A percentile compares a stretch with the other conserved stretches of the same genome.
Conservation (phyloP, 495 filamentous ascomycete genomes). For the Hyaloscypha finlandica region DNA sequence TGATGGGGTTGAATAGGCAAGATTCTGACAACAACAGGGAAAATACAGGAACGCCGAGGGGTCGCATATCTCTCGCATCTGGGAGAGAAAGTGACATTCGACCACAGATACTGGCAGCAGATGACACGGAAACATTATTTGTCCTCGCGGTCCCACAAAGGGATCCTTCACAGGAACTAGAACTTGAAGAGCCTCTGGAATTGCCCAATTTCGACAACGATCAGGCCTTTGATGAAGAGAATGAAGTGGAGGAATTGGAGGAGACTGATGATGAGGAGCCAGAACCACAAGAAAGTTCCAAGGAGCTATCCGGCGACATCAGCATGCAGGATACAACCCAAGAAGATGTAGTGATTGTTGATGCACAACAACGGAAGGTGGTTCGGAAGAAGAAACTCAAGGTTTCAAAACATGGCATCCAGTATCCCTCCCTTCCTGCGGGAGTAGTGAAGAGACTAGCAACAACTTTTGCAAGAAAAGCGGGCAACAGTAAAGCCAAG, state of each 20-base stretch:
- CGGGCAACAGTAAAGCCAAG: slow-evolving; percentile 61
- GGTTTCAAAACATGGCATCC: slow-evolving; percentile 71
- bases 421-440: slow-evolving; percentile 71
- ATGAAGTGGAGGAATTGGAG: slow-evolving; percentile 32
- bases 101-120: slow-evolving; percentile 24
- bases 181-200: slow-evolving; percentile 10
- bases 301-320: slow-evolving; percentile 26
- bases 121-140: slow-evolving; percentile 34
- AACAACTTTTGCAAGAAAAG: slow-evolving; percentile 61
- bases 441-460: slow-evolving; percentile 75
- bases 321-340: slow-evolving; percentile 8
- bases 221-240: slow-evolving; percentile 10
- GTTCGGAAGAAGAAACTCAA: slow-evolving; percentile 52
- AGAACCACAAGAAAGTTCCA: background rate
- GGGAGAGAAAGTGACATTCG: slow-evolving; percentile 31
- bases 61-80: slow-evolving; percentile 26
- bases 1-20: background rate
- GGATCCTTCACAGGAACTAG: slow-evolving; percentile 16
- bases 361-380: slow-evolving; percentile 1
- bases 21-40: slow-evolving; percentile 20
- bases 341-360: background rate
- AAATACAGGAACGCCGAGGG: slow-evolving; percentile 25
- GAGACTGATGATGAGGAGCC: slow-evolving; percentile 35
- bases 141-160: slow-evolving; percentile 31
- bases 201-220: background rate